phyloP scores from a whole-genome alignment of 169 alveolate species.

The Plasmodium sp. region DNA sequence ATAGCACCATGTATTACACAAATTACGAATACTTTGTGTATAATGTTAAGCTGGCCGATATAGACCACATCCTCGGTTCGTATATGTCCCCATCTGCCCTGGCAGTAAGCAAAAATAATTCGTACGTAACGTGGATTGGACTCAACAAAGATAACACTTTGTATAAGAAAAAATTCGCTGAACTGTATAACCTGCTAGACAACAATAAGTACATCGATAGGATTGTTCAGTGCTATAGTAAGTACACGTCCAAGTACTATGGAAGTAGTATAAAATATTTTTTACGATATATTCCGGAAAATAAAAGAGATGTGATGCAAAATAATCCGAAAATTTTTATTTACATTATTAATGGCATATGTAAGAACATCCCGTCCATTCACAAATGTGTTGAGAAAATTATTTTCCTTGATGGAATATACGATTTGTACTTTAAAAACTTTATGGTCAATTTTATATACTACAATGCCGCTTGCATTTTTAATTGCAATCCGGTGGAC shows the following conservation, averaged over 20 bases:
- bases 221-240: slow-evolving; percentile 59
- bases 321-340: slow-evolving; percentile 42
- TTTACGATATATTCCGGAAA: slow-evolving; percentile 43
- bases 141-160: slow-evolving; percentile 36
- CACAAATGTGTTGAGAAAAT: slow-evolving; percentile 68
- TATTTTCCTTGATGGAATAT: slow-evolving; percentile 45
- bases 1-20: slow-evolving; percentile 30
- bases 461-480: slow-evolving; percentile 38
- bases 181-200: slow-evolving; percentile 22
- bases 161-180: slow-evolving; percentile 40
- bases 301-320: slow-evolving; percentile 62
- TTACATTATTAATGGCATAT: slow-evolving; percentile 37
- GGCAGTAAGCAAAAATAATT: slow-evolving; percentile 12
- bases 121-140: slow-evolving; percentile 61
- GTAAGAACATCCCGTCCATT: slow-evolving; percentile 50
- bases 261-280: slow-evolving; percentile 42
- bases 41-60: slow-evolving; percentile 37
- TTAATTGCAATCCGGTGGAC: slow-evolving; percentile 28
- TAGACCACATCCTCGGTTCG: slow-evolving; percentile 32
- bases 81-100: slow-evolving; percentile 43
- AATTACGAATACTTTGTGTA: slow-evolving; percentile 44
- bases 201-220: slow-evolving; percentile 51
- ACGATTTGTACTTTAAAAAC: slow-evolving; percentile 56
- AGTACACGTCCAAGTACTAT: slow-evolving; percentile 59
- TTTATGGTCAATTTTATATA: slow-evolving; percentile 71